phyloP scores from a whole-genome alignment of 2,329 filamentous ascomycete genomes.

The Aureobasidium subglaciale region DNA sequence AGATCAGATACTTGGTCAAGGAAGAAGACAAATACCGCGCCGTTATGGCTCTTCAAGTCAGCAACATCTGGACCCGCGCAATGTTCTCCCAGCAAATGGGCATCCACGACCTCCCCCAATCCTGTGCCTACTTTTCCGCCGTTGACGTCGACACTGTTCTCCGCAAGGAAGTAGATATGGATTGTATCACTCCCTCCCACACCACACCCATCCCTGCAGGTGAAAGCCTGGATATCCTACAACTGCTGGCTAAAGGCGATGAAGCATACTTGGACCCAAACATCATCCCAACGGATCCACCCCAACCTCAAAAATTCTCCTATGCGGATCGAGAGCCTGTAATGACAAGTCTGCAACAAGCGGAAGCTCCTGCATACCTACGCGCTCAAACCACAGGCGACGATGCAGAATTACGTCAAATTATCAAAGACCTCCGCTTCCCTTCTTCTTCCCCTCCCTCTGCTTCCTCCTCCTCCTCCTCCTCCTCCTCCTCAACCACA shows the following conservation, averaged over 20 bases:
- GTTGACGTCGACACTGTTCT: slow-evolving; percentile 92
- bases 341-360: slow-evolving; percentile 59
- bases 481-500: not conserved
- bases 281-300: slow-evolving; percentile 51
- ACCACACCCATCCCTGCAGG: slow-evolving; percentile 69
- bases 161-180: slow-evolving; percentile 98
- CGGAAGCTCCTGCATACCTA: slow-evolving; percentile 56
- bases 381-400: slow-evolving; percentile 74
- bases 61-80: slow-evolving; percentile 92
- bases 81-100: slow-evolving; percentile 98
- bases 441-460: not conserved
- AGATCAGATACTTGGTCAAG: slow-evolving; percentile 88
- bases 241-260: slow-evolving; percentile 67
- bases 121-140: slow-evolving; percentile 91
- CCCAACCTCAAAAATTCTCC: slow-evolving; percentile 52
- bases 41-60: slow-evolving; percentile 86
- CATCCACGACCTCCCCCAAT: slow-evolving; percentile 88
- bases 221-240: slow-evolving; percentile 74
- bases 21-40: slow-evolving; percentile 79
- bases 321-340: slow-evolving; percentile 71
- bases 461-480: not conserved
- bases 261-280: slow-evolving; percentile 61
- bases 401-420: slow-evolving; percentile 65
- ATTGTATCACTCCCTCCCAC: slow-evolving; percentile 89
- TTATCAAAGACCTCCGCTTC: slow-evolving; percentile 52